Evolutionary conservation across 2,329 filamentous ascomycete species (phyloP).

Genomic region (Penicillium palitans): DNA sequence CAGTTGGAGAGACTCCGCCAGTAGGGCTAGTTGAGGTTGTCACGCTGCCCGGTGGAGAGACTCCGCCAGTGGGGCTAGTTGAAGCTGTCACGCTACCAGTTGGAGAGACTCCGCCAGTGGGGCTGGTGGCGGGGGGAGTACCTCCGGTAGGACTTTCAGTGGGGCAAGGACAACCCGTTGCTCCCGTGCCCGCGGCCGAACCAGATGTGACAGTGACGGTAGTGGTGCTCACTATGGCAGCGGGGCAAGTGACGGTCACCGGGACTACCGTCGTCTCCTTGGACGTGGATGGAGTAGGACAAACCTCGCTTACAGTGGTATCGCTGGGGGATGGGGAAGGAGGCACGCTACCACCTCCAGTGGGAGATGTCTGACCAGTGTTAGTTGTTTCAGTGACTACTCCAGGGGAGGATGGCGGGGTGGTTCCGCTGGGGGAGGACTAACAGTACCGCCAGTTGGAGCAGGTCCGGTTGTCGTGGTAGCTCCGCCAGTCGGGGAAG

Average conservation of each 20-base stretch:
- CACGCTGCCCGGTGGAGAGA: background rate
- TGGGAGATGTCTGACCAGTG: background rate
- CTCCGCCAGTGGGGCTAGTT: background rate
- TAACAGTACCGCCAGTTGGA: background rate
- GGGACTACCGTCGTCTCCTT: slow-evolving; percentile 4
- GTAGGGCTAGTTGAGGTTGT: background rate
- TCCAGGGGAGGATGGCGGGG: background rate
- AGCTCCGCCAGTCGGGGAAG: background rate
- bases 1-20: background rate
- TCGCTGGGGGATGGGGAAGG: background rate
- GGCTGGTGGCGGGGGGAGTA: background rate
- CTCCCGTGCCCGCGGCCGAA: background rate
- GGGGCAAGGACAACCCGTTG: slow-evolving; percentile 1
- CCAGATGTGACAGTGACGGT: slow-evolving; percentile 6
- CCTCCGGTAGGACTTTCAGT: background rate
- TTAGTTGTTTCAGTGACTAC: background rate
- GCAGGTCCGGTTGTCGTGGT: background rate
- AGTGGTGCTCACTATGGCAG: slow-evolving; percentile 1
- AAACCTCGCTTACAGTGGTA: background rate
- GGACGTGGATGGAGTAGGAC: background rate
- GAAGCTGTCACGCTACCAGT: background rate
- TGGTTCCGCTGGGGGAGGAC: background rate
- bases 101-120: background rate
- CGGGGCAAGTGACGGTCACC: slow-evolving; percentile 7
- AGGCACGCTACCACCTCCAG: background rate